Conservation (phyloP, 1,139 yeast genomes). For the Debaryomyces nepalensis region DNA sequence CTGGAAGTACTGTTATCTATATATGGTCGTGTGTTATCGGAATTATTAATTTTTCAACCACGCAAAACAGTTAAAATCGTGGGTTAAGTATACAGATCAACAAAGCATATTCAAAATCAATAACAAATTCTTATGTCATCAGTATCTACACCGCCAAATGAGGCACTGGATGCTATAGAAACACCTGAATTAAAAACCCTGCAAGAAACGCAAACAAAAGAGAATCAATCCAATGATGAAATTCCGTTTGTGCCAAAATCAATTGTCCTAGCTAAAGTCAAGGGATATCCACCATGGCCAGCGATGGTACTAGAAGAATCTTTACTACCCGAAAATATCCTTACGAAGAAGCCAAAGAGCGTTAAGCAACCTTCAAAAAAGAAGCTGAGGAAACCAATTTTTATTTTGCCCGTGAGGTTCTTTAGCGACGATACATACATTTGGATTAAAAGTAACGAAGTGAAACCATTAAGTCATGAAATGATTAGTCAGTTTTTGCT, state of each 20-base stretch:
- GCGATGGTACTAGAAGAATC: slow-evolving; percentile 70
- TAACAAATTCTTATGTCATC: slow-evolving; percentile 5
- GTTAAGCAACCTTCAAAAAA: slow-evolving; percentile 27
- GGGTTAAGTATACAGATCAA: background rate
- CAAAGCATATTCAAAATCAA: background rate
- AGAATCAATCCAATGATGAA: slow-evolving; percentile 1
- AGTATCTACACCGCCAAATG: background rate
- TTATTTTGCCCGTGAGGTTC: slow-evolving; percentile 56
- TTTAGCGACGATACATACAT: slow-evolving; percentile 70
- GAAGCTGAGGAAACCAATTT: slow-evolving; percentile 22
- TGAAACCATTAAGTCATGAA: slow-evolving; percentile 33
- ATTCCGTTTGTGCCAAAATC: slow-evolving; percentile 27
- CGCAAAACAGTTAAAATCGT: background rate
- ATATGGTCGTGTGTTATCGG: slow-evolving; percentile 2
- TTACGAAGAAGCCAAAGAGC: slow-evolving; percentile 51
- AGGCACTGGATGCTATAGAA: background rate
- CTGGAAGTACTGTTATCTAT: no score
- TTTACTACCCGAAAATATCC: slow-evolving; percentile 58
- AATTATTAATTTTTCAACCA: background rate
- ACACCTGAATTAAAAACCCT: slow-evolving; percentile 4
- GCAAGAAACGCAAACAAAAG: background rate
- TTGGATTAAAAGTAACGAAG: slow-evolving; percentile 57
- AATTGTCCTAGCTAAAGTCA: slow-evolving; percentile 71
- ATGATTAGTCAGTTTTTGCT: slow-evolving; percentile 36
- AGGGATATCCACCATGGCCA: slow-evolving; percentile 85